These are phyloP conservation scores for Corynespora cassiicola DNA, from an alignment of 2,329 filamentous ascomycete genomes.

Conservation along the genomic window DNA sequence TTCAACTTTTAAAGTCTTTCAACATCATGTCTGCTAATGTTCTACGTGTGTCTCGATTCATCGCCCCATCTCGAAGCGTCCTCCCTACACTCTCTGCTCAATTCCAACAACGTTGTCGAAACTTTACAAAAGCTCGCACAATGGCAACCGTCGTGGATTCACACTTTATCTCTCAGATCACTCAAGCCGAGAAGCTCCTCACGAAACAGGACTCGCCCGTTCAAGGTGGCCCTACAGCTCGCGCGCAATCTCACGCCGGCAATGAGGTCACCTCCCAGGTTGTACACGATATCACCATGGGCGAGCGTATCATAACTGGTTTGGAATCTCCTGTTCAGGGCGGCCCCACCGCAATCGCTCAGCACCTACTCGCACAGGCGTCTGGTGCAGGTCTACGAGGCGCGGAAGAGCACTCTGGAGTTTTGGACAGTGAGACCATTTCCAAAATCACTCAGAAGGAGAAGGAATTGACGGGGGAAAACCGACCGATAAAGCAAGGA, in stretches of 20 bases:
- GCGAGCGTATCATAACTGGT: slow-evolving; percentile 50
- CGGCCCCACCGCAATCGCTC: slow-evolving; percentile 48
- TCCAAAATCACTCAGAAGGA: slow-evolving; percentile 38
- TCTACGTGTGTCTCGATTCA: slow-evolving; percentile 17
- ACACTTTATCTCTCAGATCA: slow-evolving; percentile 50
- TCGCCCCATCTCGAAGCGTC: slow-evolving; percentile 13
- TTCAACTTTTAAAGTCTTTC: background rate
- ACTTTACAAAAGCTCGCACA: slow-evolving; percentile 17
- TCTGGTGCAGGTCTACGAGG: too few relatives aligned
- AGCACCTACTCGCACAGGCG: slow-evolving; percentile 28
- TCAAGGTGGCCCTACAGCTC: slow-evolving; percentile 49
- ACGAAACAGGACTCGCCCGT: slow-evolving; percentile 45
- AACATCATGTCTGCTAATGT: slow-evolving; percentile 14
- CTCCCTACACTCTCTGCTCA: slow-evolving; percentile 12
- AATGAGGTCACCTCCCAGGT: slow-evolving; percentile 39
- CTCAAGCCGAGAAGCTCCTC: slow-evolving; percentile 47
- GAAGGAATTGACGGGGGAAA: slow-evolving; percentile 31
- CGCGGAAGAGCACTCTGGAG: slow-evolving; percentile 25
- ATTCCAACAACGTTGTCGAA: slow-evolving; percentile 15
- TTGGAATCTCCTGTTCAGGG: slow-evolving; percentile 39
- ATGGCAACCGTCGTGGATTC: slow-evolving; percentile 39
- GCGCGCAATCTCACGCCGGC: slow-evolving; percentile 47
- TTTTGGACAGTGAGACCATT: slow-evolving; percentile 32
- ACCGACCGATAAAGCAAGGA: slow-evolving; percentile 24
- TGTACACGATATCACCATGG: slow-evolving; percentile 50